Percentiles rank a stretch among this genome's conserved stretches.
phyloP scores from a whole-genome alignment of 208 protist species.

The Acanthamoeba castellanii region DNA sequence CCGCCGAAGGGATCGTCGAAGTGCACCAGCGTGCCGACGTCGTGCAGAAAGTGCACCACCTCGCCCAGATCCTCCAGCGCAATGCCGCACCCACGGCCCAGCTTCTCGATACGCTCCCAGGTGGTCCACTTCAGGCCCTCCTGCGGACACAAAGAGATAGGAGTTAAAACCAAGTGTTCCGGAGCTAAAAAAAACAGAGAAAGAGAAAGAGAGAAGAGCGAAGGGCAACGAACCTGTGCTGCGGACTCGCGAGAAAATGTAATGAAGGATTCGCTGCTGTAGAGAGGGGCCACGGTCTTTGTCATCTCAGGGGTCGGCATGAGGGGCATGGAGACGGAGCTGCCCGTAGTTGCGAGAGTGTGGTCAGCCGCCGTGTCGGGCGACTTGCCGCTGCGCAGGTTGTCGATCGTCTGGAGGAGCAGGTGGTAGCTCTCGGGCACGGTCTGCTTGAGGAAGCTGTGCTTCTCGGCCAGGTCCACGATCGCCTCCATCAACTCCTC shows the following conservation, averaged over 20 bases:
- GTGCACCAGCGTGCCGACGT: conserved; percentile 54
- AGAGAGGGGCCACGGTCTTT: not conserved
- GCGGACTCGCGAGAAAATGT: not conserved
- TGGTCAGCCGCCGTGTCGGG: not conserved
- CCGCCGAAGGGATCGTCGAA: conserved; percentile 58
- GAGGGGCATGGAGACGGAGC: not conserved
- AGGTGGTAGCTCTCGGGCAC: conserved; percentile 64
- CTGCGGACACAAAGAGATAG: not conserved
- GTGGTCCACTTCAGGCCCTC: conserved; percentile 41
- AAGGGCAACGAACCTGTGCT: not conserved
- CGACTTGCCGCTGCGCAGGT: conserved; percentile 54
- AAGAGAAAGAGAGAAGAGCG: not conserved
- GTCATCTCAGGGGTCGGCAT: not conserved
- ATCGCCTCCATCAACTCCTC: conserved; percentile 55
- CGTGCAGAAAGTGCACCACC: conserved; percentile 50
- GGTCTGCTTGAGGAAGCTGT: conserved; percentile 64
- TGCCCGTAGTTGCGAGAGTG: not conserved
- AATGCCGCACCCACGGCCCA: conserved; percentile 6
- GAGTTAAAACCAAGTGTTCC: not conserved
- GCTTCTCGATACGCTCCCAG: conserved; percentile 8
- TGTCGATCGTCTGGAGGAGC: conserved; percentile 37
- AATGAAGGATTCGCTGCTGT: not conserved
- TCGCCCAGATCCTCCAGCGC: not conserved
- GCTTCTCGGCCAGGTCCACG: conserved; percentile 49
- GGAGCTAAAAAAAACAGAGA: not conserved